A percentile compares a stretch with the other conserved stretches of the same genome.
Evolutionary conservation across 2,329 filamentous ascomycete genomes (phyloP).

Genomic region (Fusarium pseudocircinatum): DNA sequence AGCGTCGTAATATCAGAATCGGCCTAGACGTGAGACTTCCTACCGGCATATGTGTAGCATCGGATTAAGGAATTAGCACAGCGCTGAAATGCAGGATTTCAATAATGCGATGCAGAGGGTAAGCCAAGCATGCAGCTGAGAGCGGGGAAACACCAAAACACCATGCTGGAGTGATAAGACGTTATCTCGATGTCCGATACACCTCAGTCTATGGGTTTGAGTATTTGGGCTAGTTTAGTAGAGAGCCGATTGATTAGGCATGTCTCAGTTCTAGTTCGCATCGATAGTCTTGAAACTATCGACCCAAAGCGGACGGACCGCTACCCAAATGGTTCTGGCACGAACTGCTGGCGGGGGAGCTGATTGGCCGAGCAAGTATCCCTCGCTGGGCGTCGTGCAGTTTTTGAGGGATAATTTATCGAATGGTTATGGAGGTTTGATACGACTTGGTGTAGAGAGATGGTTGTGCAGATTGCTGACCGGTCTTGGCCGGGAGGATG

Average conservation of each 20-base stretch:
- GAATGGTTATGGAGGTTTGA: neutral
- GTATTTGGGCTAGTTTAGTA: neutral
- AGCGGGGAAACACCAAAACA: neutral
- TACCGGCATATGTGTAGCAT: neutral
- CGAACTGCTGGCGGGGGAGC: neutral
- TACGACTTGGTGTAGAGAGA: neutral
- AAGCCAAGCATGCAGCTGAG: neutral
- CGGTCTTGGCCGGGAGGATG: neutral
- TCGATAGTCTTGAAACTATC: neutral
- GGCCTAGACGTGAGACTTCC: neutral
- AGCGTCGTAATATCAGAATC: neutral
- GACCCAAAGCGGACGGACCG: neutral
- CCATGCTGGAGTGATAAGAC: neutral
- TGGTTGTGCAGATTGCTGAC: neutral
- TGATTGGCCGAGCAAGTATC: neutral
- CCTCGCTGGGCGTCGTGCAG: neutral
- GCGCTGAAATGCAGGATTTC: neutral
- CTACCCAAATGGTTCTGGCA: neutral
- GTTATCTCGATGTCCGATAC: neutral
- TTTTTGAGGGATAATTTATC: neutral
- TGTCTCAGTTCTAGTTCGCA: neutral
- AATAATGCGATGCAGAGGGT: neutral
- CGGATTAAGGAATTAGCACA: neutral
- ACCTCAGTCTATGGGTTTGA: neutral
- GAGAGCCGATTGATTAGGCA: neutral